Conservation (phyloP, 768 basidiomycete genomes). For the Leccinum ochraceum region DNA sequence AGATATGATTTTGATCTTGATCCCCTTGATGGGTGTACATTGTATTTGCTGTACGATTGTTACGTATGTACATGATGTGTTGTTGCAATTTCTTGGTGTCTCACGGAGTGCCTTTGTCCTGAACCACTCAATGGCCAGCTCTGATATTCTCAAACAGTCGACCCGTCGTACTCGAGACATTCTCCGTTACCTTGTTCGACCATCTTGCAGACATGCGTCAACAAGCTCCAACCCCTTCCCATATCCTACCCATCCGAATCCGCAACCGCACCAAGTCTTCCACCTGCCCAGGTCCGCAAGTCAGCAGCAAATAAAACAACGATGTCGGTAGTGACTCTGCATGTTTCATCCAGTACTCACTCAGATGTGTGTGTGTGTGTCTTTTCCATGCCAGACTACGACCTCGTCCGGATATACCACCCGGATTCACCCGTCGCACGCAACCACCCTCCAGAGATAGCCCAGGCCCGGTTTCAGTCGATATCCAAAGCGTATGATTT, state of each 20-base stretch:
- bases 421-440: constrained; percentile 61
- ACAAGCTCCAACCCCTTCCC: constrained; percentile 42
- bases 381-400: constrained; percentile 53
- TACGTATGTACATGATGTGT: not conserved
- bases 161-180: constrained; percentile 6
- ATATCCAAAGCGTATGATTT: constrained; percentile 69
- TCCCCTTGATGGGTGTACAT: not conserved
- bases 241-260: constrained; percentile 50
- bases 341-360: not conserved
- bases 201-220: constrained; percentile 19
- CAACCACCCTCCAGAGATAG: constrained; percentile 44
- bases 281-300: constrained; percentile 56
- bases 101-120: not conserved
- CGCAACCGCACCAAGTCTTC: constrained; percentile 64
- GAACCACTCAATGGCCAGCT: constrained; percentile 8
- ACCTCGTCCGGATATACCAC: constrained; percentile 78
- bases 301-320: constrained; percentile 53
- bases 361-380: not conserved
- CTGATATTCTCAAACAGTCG: constrained; percentile 6
- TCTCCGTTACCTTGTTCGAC: constrained; percentile 5
- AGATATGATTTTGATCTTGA: not conserved
- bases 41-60: not conserved
- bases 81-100: not conserved
- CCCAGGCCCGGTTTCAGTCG: constrained; percentile 67
- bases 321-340: constrained; percentile 48